A percentile compares a stretch with the other conserved stretches of the same genome.
These are phyloP conservation scores for Trichoderma breve DNA, from an alignment of 2,329 filamentous ascomycete species.

Conservation along the genomic window DNA sequence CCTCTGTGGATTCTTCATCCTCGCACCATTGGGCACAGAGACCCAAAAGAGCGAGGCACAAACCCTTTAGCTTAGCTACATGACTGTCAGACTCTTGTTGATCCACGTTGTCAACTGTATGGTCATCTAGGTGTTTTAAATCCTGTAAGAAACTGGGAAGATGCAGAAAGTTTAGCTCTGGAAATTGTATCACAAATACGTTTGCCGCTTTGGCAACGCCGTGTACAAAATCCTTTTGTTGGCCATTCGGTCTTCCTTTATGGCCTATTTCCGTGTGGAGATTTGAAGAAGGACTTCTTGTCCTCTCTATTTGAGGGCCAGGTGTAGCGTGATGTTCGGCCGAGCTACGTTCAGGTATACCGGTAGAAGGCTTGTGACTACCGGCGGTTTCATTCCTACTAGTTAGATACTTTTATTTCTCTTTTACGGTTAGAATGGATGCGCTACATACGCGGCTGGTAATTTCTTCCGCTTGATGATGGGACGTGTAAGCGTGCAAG, in stretches of 20 bases:
- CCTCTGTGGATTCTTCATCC: neutral
- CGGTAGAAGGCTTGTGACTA: neutral
- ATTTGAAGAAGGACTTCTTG: neutral
- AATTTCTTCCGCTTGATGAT: neutral
- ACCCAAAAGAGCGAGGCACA: neutral
- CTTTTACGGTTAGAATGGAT: neutral
- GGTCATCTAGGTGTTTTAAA: neutral
- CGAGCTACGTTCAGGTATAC: neutral
- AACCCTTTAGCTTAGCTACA: neutral
- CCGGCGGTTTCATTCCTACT: neutral
- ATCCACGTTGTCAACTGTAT: neutral
- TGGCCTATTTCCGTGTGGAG: neutral
- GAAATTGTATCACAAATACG: neutral
- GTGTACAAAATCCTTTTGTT: neutral
- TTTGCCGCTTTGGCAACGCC: neutral
- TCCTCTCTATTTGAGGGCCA: neutral
- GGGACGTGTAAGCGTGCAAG: neutral
- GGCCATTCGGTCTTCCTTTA: neutral
- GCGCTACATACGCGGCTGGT: neutral
- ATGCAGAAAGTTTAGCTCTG: neutral
- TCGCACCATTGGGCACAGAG: neutral
- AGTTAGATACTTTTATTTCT: neutral
- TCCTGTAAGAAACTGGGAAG: neutral
- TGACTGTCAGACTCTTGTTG: neutral
- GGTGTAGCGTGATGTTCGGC: neutral